These are phyloP conservation scores for Erodium texanum DNA, from an alignment of 441 rosid species.

Conservation along the genomic window DNA sequence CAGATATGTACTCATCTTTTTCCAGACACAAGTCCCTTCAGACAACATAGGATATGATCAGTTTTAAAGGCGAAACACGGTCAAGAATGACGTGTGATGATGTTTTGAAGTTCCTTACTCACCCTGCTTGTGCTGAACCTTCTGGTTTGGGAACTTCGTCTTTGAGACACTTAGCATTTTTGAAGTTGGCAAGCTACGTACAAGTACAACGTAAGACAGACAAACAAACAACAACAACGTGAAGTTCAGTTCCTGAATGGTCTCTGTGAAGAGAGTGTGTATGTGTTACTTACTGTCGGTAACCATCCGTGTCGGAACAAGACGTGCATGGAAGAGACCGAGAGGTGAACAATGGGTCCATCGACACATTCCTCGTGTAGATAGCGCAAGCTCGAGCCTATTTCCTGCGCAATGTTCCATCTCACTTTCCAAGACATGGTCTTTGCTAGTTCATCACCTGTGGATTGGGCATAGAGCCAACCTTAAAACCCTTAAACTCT, in stretches of 20 bases:
- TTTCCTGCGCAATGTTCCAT: slow-evolving; percentile 38
- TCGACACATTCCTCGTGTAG: slow-evolving; percentile 42
- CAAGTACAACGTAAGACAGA: slow-evolving; percentile 7
- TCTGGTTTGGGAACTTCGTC: slow-evolving; percentile 15
- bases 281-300: slow-evolving; percentile 27
- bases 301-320: slow-evolving; percentile 23
- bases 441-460: slow-evolving; percentile 28
- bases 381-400: slow-evolving; percentile 36
- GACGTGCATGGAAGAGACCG: slow-evolving; percentile 29
- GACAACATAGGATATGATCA: background rate
- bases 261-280: no score
- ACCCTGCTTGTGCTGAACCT: slow-evolving; percentile 12
- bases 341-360: slow-evolving; percentile 38
- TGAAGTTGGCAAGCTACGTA: slow-evolving; percentile 41
- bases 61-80: no score
- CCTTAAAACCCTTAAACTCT: no score
- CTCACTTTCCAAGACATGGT: slow-evolving; percentile 38
- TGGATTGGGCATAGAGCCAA: background rate
- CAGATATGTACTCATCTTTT: slow-evolving; percentile 20
- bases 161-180: slow-evolving; percentile 28
- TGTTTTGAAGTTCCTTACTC: slow-evolving; percentile 27
- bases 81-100: no score
- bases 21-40: slow-evolving; percentile 21
- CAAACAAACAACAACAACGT: background rate
- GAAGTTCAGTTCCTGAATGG: no score